Conservation (phyloP, 108 stramenopile genomes). For the Skeletonema tropicum region DNA sequence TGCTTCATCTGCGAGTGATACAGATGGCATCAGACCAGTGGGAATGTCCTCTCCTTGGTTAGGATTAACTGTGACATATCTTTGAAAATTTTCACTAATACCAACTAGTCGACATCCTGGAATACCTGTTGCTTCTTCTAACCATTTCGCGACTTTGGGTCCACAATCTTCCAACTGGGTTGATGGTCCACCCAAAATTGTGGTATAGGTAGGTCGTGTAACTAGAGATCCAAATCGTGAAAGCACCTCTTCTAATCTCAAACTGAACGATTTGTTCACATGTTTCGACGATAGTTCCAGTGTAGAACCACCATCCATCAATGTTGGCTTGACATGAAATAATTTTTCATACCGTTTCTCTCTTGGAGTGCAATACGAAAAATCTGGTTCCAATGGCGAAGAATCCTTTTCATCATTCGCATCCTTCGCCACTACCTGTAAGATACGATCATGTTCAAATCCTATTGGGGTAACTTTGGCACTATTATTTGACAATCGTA, state of each 20-base stretch:
- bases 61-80: slow-evolving; percentile 34
- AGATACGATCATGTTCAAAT: slow-evolving; percentile 50
- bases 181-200: slow-evolving; percentile 5
- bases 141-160: slow-evolving; percentile 37
- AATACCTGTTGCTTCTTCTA: slow-evolving; percentile 32
- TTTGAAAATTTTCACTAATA: slow-evolving; percentile 26
- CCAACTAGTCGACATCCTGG: slow-evolving; percentile 31
- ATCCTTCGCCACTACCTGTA: slow-evolving; percentile 41
- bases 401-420: slow-evolving; percentile 10
- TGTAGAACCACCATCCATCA: background rate
- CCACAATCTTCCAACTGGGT: slow-evolving; percentile 38
- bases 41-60: slow-evolving; percentile 41
- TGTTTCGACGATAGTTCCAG: slow-evolving; percentile 3
- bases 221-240: background rate
- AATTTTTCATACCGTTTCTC: slow-evolving; percentile 38
- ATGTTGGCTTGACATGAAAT: slow-evolving; percentile 35
- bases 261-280: slow-evolving; percentile 4
- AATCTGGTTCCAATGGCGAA: background rate
- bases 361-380: slow-evolving; percentile 45
- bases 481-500: slow-evolving; percentile 6
- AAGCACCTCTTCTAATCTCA: background rate
- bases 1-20: slow-evolving; percentile 54
- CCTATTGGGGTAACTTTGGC: slow-evolving; percentile 30
- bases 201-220: background rate
- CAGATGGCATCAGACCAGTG: background rate